Base-by-base conservation (phyloP, 2,329 filamentous ascomycete genomes). In the Ophiostoma sp. region DNA sequence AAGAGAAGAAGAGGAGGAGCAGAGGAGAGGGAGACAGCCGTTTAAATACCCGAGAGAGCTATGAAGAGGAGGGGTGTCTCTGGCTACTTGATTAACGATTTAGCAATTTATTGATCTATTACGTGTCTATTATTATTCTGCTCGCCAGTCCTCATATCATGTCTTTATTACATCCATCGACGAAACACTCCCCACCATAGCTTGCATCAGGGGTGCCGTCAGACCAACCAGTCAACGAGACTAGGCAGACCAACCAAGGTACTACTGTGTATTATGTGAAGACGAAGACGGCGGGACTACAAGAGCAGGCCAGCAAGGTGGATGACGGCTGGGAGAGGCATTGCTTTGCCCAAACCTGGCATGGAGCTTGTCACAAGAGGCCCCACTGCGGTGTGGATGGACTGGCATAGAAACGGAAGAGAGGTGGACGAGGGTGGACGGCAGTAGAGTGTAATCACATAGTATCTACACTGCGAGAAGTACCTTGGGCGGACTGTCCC, bases 11-110 rank as follows among this genome's bases (percentile, higher is more conserved):
- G 20, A 35, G 52, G 31, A 64, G 62, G 66, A 71, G 35, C 17
- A 70, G 41, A 60, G 52, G 23, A 39, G 41, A 27, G 60, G 60
- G 67, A 65, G 60, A 70, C 17, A 23, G 60, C 41, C 54, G 39
- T 69, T 72, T 73, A 72, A 70, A 71, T 73, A 73, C 65, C 68
- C 70, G 62, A 66, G 36, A 31, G 15, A 36, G 60, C 33, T 64
- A 64, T 11, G 35, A 65, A 8, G 27, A 31, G 41, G 60, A 64
- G 60, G 60, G 60, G 60, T 64, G 33, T 35, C 13, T 62, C 52
- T 27, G 10, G 3, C 4, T 23, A n/a, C 48, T 23, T 31, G 54
- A 27, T 62, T 35, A 35, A 7, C n/a, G 17, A 13, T 35, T 64
- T 1, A 35, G 17, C 20, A 4, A 23, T 39, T 39, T 39, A 36